phyloP scores from a whole-genome alignment of 495 filamentous ascomycete species.

The Aspergillus biplanus region DNA sequence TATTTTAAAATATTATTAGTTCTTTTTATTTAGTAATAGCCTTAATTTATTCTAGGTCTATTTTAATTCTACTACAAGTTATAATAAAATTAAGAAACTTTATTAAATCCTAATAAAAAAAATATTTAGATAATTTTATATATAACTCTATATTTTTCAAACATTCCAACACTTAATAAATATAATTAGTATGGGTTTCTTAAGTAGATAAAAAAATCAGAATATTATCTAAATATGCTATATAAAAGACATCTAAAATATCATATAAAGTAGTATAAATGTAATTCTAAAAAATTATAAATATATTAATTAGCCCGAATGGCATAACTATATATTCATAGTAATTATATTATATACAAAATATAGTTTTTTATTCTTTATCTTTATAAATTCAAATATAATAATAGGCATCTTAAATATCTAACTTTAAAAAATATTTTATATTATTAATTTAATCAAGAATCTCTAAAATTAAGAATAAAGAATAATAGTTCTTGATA shows the following conservation, averaged over 20 bases:
- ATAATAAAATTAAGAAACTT: too few relatives aligned
- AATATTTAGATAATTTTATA: not conserved
- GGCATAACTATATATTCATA: constrained; percentile 3
- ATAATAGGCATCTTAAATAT: constrained; percentile 8
- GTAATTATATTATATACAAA: not conserved
- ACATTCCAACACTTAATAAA: not conserved
- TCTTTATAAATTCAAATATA: not conserved
- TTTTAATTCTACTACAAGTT: too few relatives aligned
- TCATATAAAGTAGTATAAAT: constrained; percentile 3
- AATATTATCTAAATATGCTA: not conserved
- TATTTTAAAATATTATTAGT: too few relatives aligned
- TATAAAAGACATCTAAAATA: not conserved
- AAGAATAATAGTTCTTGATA: not conserved
- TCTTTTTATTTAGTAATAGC: too few relatives aligned
- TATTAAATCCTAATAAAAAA: not conserved
- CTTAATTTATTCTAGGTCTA: too few relatives aligned
- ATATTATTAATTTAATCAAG: not conserved
- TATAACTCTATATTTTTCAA: not conserved
- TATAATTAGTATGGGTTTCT: not conserved
- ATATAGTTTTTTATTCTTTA: not conserved
- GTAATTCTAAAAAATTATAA: not conserved
- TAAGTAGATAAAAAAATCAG: not conserved
- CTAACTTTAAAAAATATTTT: not conserved
- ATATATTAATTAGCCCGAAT: constrained; percentile 3
- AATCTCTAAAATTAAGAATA: constrained; percentile 3